Evolutionary conservation across 169 alveolate genomes (phyloP).

Genomic region (Eimeria sp.): DNA sequence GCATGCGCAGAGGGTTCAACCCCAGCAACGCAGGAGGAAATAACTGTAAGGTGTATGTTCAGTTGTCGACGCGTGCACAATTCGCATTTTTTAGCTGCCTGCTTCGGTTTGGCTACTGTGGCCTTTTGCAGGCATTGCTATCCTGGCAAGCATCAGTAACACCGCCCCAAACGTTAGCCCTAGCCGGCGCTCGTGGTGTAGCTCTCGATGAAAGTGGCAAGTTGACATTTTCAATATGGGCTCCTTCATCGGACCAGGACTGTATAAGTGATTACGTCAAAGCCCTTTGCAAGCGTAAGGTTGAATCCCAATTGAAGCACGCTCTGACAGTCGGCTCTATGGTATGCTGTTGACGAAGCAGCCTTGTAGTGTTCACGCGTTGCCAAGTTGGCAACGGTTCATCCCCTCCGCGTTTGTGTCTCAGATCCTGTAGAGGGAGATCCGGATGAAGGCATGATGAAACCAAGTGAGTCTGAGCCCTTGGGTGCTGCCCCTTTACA

Average conservation of each 20-base stretch:
- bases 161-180: conserved; percentile 27
- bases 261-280: neutral
- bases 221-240: conserved; percentile 28
- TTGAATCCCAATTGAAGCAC: neutral
- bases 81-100: neutral
- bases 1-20: conserved; percentile 34
- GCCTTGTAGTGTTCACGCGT: neutral
- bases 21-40: conserved; percentile 62
- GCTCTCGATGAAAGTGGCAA: conserved; percentile 7
- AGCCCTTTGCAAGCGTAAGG: conserved; percentile 65
- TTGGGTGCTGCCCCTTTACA: neutral
- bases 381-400: neutral
- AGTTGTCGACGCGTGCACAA: neutral
- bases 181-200: conserved; percentile 42
- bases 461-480: conserved; percentile 39
- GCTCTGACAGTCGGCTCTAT: neutral
- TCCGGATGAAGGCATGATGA: conserved; percentile 69
- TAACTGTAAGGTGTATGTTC: conserved; percentile 15
- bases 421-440: conserved; percentile 22
- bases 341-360: neutral
- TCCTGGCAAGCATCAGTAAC: conserved; percentile 32
- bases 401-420: neutral
- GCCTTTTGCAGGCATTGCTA: neutral
- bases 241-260: conserved; percentile 41
- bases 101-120: neutral